A percentile compares a stretch with the other conserved stretches of the same genome.
Evolutionary conservation across 805 yeast species (phyloP).

Genomic region (Wickerhamomyces tratensis): DNA sequence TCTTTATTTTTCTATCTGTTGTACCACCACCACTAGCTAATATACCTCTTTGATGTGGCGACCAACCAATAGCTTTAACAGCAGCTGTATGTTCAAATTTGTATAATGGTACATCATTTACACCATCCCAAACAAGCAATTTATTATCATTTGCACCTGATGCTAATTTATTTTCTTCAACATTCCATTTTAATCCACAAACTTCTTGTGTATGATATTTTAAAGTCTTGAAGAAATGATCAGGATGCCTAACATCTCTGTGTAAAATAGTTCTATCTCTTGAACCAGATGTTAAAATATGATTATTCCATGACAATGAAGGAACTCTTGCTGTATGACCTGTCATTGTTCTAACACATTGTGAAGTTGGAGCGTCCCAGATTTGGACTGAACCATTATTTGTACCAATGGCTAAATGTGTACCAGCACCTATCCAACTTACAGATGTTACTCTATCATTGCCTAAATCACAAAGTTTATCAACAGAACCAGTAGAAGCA

Average conservation of each 20-base stretch:
- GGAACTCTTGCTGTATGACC: slow-evolving; percentile 85
- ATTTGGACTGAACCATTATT: slow-evolving; percentile 81
- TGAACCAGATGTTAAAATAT: slow-evolving; percentile 78
- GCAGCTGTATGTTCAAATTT: slow-evolving; percentile 90
- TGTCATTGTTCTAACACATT: slow-evolving; percentile 82
- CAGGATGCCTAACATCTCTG: slow-evolving; percentile 83
- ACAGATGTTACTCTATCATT: slow-evolving; percentile 73
- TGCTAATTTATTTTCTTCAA: slow-evolving; percentile 83
- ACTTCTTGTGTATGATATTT: slow-evolving; percentile 86
- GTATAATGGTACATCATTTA: slow-evolving; percentile 53
- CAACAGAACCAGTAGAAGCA: slow-evolving; percentile 75
- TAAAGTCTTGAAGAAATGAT: slow-evolving; percentile 65
- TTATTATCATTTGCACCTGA: slow-evolving; percentile 94
- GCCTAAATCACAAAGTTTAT: slow-evolving; percentile 66
- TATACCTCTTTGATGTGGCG: slow-evolving; percentile 92
- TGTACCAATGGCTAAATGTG: slow-evolving; percentile 91
- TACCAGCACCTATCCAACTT: slow-evolving; percentile 91
- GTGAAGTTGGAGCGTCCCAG: slow-evolving; percentile 81
- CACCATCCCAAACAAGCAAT: slow-evolving; percentile 81
- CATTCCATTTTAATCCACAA: slow-evolving; percentile 93
- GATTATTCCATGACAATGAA: slow-evolving; percentile 90
- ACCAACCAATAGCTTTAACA: slow-evolving; percentile 95
- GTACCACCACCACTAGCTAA: slow-evolving; percentile 97
- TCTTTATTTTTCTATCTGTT: slow-evolving; percentile 79
- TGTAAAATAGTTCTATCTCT: slow-evolving; percentile 79